Conservation (phyloP, 192 early-diverging fungal genomes). For the Gryganskiella cystojenkinii region DNA sequence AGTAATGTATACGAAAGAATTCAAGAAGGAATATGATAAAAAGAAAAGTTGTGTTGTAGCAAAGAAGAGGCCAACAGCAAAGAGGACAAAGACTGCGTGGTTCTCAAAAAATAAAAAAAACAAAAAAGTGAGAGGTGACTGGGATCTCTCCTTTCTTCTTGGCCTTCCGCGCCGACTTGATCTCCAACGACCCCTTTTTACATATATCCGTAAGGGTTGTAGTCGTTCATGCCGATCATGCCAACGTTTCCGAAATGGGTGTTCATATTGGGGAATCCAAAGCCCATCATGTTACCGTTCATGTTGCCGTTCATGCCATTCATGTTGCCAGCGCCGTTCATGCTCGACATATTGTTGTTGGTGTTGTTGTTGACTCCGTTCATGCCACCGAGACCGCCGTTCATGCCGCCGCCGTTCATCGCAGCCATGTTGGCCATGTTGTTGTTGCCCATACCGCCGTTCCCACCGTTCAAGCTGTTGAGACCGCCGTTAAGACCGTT, state of each 20-base stretch:
- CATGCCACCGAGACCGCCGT: too few relatives aligned
- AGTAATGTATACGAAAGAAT: background rate
- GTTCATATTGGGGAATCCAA: conserved; percentile 53
- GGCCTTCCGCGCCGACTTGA: too few relatives aligned
- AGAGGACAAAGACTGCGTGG: conserved; percentile 2
- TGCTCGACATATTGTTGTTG: conserved; percentile 1
- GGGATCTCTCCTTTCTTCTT: background rate
- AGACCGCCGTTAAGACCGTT: background rate
- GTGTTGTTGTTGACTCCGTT: conserved; percentile 2
- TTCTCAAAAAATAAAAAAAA: conserved; percentile 4
- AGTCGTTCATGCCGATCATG: conserved; percentile 64
- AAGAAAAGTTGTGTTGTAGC: conserved; percentile 13
- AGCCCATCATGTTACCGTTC: conserved; percentile 52
- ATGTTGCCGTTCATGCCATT: conserved; percentile 32
- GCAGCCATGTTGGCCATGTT: conserved; percentile 23
- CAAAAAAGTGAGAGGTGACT: conserved; percentile 4
- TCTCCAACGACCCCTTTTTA: conserved; percentile 23
- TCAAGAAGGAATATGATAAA: conserved; percentile 3
- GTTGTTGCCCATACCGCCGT: conserved; percentile 15
- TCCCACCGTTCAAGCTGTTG: conserved; percentile 7
- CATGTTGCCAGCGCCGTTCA: conserved; percentile 6
- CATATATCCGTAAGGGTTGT: conserved; percentile 55
- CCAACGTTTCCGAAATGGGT: conserved; percentile 56
- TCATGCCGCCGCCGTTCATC: conserved; percentile 5
- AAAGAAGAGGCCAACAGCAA: background rate